Evolutionary conservation across 2,329 filamentous ascomycete genomes (phyloP), one percentile per base, ranked within the genome.

Genomic region (Fusarium albidum): DNA sequence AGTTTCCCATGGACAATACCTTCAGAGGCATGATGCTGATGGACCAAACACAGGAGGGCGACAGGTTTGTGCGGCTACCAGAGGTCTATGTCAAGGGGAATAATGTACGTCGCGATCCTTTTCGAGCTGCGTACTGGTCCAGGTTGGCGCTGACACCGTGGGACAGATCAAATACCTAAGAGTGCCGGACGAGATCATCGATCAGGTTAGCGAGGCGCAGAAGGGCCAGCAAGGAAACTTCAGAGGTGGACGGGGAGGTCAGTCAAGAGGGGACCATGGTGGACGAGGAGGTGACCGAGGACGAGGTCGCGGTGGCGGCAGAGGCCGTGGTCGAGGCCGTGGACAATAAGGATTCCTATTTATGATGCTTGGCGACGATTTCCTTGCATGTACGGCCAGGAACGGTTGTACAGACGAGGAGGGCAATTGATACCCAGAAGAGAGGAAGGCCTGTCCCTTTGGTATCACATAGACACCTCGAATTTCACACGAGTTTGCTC

Each of bases 41-140:
- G 21, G 15, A 38, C 29, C 27, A 28, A 40, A 44, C 55, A 86
- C 55, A 89, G 85, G 94, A 98, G 69, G 95, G 92, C 59, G 93
- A 98, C 75, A 93, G 90, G 71, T 99, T 99, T 75, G 89, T 92
- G 74, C 84, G 92, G 70, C 79, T 99, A 75, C 88, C 92, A 29
- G 96, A 99, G 74, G 92, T 94, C 52, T 99, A 99, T 71, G 91
- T 99, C 44, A 90, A 96, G 72, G 95, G 95, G 56, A 99, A 98
- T 77, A 99, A 98, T 72, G 94, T 97, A 77, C 57, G 89, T 79
- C 18, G 12, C 25, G 13, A 27, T 4, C 12, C 9, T 3, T 7
- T 25, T 12, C 9, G 9, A 11, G 11, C 17, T 31, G 25, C 7
- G 21, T 17, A 17, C 11, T 9, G 18, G 29, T 14, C 10, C 25